Conservation (phyloP, 306 rosid genomes). For the Vigna angularis region DNA sequence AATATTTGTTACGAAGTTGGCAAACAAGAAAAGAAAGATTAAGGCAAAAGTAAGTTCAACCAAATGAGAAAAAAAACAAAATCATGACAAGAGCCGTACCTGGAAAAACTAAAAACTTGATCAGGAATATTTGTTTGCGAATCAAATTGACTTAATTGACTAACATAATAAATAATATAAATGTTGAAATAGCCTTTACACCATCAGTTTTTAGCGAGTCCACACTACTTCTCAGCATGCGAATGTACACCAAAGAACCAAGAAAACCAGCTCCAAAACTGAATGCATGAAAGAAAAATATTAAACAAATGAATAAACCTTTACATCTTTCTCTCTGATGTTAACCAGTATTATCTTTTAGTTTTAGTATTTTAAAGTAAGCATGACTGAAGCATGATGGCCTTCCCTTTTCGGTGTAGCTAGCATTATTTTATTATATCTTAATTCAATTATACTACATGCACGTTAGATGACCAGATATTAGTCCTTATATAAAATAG, state of each 20-base stretch:
- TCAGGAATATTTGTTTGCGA: neutral
- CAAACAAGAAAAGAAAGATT: too few relatives aligned
- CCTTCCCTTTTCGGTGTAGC: too few relatives aligned
- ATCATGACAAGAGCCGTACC: too few relatives aligned
- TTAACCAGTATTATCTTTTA: conserved; percentile 8
- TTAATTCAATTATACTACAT: too few relatives aligned
- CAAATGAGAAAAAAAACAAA: too few relatives aligned
- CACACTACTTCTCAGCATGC: conserved; percentile 90
- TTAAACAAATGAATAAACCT: conserved; percentile 28
- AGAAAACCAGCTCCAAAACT: conserved; percentile 92
- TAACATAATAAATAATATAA: conserved; percentile 2
- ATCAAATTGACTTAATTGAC: neutral
- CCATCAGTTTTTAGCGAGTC: conserved; percentile 87
- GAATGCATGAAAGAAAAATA: conserved; percentile 48
- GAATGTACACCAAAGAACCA: conserved; percentile 89
- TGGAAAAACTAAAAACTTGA: neutral
- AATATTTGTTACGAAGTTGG: neutral
- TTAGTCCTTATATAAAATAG: too few relatives aligned
- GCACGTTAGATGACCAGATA: too few relatives aligned
- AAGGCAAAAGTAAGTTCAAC: too few relatives aligned
- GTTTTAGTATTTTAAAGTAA: too few relatives aligned
- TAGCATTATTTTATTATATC: too few relatives aligned
- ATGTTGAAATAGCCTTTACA: conserved; percentile 54
- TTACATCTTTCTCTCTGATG: conserved; percentile 9
- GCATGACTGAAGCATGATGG: too few relatives aligned